Conservation (phyloP, 306 rosid genomes). For the Ceratonia siliqua region DNA sequence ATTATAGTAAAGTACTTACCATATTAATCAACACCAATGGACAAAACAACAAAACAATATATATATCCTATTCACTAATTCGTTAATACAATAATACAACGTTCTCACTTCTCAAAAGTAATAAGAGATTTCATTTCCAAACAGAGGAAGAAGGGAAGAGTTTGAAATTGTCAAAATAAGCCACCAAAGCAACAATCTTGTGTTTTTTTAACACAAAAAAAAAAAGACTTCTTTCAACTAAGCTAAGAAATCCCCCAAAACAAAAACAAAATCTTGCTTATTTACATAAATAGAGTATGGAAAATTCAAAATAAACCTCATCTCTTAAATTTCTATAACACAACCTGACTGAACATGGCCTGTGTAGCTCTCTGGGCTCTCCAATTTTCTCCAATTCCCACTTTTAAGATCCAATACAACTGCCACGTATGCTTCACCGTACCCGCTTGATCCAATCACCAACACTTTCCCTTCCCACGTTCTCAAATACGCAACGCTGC, state of each 20-base stretch:
- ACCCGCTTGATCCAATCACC: conserved; percentile 52
- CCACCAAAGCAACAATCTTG: no score
- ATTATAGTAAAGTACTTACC: no score
- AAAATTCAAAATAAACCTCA: neutral
- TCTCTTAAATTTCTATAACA: conserved; percentile 46
- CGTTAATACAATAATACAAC: no score
- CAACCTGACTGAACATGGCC: conserved; percentile 75
- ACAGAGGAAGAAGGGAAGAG: no score
- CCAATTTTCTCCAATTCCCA: conserved; percentile 46
- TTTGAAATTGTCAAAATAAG: no score
- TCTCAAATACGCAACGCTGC: conserved; percentile 42
- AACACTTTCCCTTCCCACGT: conserved; percentile 39
- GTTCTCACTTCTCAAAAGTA: no score
- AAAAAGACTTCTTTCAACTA: no score
- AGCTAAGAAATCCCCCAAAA: neutral
- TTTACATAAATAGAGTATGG: neutral
- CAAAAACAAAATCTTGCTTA: neutral
- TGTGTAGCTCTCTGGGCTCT: conserved; percentile 34
- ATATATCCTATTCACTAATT: no score
- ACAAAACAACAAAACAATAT: no score
- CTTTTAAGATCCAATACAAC: conserved; percentile 32
- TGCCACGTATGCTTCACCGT: conserved; percentile 51
- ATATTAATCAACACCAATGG: no score
- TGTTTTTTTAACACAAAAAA: no score
- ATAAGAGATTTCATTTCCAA: no score